Evolutionary conservation across 75 land plant species (phyloP).

Genomic region (Isoetes taiwanensis): DNA sequence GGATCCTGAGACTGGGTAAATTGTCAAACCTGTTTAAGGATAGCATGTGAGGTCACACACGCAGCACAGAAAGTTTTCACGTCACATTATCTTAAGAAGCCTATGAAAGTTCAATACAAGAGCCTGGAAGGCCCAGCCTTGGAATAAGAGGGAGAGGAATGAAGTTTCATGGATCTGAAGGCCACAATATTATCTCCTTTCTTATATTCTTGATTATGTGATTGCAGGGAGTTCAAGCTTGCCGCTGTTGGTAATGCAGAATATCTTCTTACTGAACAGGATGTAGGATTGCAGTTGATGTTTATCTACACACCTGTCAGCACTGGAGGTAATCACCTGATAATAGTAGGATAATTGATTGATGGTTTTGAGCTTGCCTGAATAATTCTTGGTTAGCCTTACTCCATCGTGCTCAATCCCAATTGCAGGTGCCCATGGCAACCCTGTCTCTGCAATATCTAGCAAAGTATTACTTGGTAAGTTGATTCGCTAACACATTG

Average conservation of each 20-base stretch:
- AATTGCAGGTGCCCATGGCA: slow-evolving; percentile 58
- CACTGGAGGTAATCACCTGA: slow-evolving; percentile 42
- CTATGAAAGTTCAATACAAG: too few relatives aligned
- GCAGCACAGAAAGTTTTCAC: too few relatives aligned
- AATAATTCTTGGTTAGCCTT: too few relatives aligned
- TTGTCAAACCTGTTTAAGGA: too few relatives aligned
- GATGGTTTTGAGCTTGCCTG: too few relatives aligned
- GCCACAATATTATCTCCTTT: neutral
- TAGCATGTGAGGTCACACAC: too few relatives aligned
- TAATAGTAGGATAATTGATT: neutral
- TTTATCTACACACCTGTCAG: slow-evolving; percentile 77
- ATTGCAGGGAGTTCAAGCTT: slow-evolving; percentile 46
- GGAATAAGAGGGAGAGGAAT: too few relatives aligned
- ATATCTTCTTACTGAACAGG: slow-evolving; percentile 67
- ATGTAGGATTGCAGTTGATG: slow-evolving; percentile 53
- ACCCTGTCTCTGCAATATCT: slow-evolving; percentile 39
- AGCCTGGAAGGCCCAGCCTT: too few relatives aligned
- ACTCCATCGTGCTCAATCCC: neutral
- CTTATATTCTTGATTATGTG: neutral
- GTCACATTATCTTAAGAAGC: too few relatives aligned
- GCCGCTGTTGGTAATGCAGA: slow-evolving; percentile 56
- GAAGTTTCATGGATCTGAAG: too few relatives aligned
- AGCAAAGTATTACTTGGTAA: slow-evolving; percentile 49
- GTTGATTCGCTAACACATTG: neutral
- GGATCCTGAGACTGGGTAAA: slow-evolving; percentile 54